Conservation (phyloP, 1,139 yeast genomes). For the Hyphopichia buzzinii region DNA sequence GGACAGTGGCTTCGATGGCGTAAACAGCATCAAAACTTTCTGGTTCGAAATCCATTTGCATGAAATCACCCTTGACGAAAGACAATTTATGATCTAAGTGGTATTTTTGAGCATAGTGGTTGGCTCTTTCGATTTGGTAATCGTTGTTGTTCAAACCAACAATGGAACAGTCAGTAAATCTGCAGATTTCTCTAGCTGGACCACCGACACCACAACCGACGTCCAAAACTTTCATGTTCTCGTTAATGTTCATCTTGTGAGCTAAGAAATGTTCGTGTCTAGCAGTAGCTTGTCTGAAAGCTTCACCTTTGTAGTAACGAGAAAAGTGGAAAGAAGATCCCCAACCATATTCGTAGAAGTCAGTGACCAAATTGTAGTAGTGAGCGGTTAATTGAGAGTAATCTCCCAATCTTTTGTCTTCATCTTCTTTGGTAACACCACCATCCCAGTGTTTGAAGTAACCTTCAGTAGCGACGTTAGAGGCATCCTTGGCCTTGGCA, state of each 20-base stretch:
- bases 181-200: conserved; percentile 92
- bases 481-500: conserved; percentile 74
- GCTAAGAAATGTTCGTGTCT: conserved; percentile 98
- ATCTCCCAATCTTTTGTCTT: conserved; percentile 72
- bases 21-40: conserved; percentile 93
- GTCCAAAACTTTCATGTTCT: conserved; percentile 85
- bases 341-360: conserved; percentile 98
- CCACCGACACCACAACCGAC: conserved; percentile 99
- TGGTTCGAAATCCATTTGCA: conserved; percentile 96
- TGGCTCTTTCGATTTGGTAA: conserved; percentile 93
- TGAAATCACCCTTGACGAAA: conserved; percentile 96
- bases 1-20: conserved; percentile 98
- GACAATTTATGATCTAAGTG: conserved; percentile 70
- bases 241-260: conserved; percentile 73
- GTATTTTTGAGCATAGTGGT: conserved; percentile 67
- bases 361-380: conserved; percentile 95
- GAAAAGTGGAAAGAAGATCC: conserved; percentile 99
- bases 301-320: conserved; percentile 89
- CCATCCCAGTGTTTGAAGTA: conserved; percentile 97
- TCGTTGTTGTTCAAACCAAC: conserved; percentile 96
- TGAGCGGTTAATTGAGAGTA: conserved; percentile 92
- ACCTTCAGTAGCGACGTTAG: conserved; percentile 79
- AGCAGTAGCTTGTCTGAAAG: conserved; percentile 91
- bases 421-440: conserved; percentile 75
- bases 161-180: conserved; percentile 84